Conservation (phyloP, 768 basidiomycete genomes). For the Tricholomella constricta region DNA sequence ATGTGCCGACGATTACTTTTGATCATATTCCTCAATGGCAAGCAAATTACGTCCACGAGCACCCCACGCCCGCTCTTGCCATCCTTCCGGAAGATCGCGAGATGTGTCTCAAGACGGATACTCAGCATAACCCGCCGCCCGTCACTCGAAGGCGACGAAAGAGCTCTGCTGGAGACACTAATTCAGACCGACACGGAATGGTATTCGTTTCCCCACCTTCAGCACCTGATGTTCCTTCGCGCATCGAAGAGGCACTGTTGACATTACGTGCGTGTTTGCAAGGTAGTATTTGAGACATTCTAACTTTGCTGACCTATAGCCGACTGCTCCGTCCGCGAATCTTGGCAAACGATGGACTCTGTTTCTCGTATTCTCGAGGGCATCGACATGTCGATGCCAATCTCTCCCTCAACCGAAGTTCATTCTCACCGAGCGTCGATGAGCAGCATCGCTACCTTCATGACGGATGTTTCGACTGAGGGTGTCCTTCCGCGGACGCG, state of each 20-base stretch:
- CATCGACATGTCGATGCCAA: slow-evolving; percentile 37
- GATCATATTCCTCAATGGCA: slow-evolving; percentile 43
- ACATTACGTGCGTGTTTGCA: slow-evolving; percentile 3
- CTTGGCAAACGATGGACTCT: slow-evolving; percentile 47
- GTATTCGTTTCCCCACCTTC: slow-evolving; percentile 15
- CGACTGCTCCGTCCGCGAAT: slow-evolving; percentile 37
- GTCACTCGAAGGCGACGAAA: slow-evolving; percentile 11
- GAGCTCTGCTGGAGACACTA: slow-evolving; percentile 8
- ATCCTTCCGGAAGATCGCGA: slow-evolving; percentile 56
- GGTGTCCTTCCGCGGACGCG: slow-evolving; percentile 49
- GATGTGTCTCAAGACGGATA: slow-evolving; percentile 22
- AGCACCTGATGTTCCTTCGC: slow-evolving; percentile 9
- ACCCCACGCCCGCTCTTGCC: slow-evolving; percentile 38
- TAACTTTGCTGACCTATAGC: slow-evolving; percentile 9
- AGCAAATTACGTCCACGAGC: slow-evolving; percentile 23
- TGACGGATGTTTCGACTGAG: slow-evolving; percentile 60
- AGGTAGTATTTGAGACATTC: neutral
- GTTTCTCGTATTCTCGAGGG: slow-evolving; percentile 42
- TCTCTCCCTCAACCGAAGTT: slow-evolving; percentile 30
- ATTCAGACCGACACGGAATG: slow-evolving; percentile 15
- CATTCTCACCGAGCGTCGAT: slow-evolving; percentile 43
- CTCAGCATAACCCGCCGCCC: slow-evolving; percentile 7
- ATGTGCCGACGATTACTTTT: slow-evolving; percentile 39
- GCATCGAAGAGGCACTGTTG: slow-evolving; percentile 6
- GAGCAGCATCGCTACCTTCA: slow-evolving; percentile 56